Conservation (phyloP, 2,329 filamentous ascomycete genomes). For the Aspergillus awamori region DNA sequence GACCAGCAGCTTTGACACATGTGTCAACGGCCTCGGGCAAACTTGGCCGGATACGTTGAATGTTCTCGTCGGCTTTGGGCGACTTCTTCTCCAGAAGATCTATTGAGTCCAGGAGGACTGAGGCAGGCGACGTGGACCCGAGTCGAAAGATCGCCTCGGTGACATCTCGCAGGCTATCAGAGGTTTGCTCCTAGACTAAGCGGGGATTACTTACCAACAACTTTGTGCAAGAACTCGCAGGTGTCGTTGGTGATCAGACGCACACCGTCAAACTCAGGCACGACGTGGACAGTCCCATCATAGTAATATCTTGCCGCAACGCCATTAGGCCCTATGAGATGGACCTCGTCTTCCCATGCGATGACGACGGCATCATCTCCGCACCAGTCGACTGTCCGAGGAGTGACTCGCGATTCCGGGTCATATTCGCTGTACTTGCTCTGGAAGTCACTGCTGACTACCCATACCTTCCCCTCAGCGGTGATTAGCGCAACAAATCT, state of each 20-base stretch:
- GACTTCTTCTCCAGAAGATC: constrained; percentile 90
- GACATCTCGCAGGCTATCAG: constrained; percentile 54
- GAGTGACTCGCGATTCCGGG: constrained; percentile 79
- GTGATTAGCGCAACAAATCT: constrained; percentile 88
- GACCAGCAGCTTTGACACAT: constrained; percentile 88
- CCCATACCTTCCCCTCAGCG: constrained; percentile 79
- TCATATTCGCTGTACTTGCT: constrained; percentile 90
- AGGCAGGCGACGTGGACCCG: constrained; percentile 83
- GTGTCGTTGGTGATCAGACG: constrained; percentile 86
- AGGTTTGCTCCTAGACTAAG: not conserved
- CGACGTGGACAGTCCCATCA: constrained; percentile 84
- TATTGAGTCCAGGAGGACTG: constrained; percentile 90
- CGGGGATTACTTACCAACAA: constrained; percentile 59
- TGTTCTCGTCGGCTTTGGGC: constrained; percentile 95
- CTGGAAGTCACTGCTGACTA: constrained; percentile 94
- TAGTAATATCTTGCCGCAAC: constrained; percentile 78
- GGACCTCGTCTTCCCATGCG: constrained; percentile 97
- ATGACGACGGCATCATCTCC: constrained; percentile 91
- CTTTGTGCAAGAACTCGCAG: constrained; percentile 97
- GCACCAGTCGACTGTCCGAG: constrained; percentile 92
- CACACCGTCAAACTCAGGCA: constrained; percentile 88
- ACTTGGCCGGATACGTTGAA: constrained; percentile 85
- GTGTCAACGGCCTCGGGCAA: constrained; percentile 91
- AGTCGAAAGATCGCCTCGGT: constrained; percentile 88
- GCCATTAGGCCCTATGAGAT: constrained; percentile 84